Evolutionary conservation across 768 basidiomycete genomes (phyloP).

Genomic region (Tricholoma saponaceum): DNA sequence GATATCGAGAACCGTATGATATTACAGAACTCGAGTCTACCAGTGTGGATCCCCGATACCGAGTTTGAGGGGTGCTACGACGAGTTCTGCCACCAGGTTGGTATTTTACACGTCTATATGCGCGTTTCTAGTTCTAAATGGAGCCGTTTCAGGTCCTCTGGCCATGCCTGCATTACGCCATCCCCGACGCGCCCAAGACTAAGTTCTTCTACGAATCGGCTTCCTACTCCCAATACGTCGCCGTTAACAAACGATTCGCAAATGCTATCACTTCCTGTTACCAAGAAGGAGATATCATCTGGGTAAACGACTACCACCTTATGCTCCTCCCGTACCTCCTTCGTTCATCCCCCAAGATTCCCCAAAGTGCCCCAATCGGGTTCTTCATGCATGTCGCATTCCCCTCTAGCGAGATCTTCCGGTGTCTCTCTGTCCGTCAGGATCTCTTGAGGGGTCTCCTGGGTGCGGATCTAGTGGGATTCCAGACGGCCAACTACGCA

Average conservation of each 20-base stretch:
- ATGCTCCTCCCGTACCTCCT: constrained; percentile 89
- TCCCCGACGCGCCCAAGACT: constrained; percentile 85
- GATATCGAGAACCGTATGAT: constrained; percentile 53
- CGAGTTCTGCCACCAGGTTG: constrained; percentile 75
- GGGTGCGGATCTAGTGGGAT: constrained; percentile 90
- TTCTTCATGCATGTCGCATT: constrained; percentile 99
- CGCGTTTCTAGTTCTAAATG: neutral
- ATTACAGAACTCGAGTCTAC: constrained; percentile 30
- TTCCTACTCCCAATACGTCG: constrained; percentile 80
- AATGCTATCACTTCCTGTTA: constrained; percentile 76
- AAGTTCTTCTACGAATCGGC: constrained; percentile 78
- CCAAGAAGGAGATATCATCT: constrained; percentile 86
- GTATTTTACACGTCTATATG: neutral
- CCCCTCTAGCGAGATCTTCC: constrained; percentile 93
- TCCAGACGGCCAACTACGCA: constrained; percentile 84
- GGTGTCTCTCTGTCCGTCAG: constrained; percentile 78
- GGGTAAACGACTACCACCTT: constrained; percentile 96
- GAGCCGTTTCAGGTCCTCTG: constrained; percentile 58
- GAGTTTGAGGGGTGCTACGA: constrained; percentile 81
- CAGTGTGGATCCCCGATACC: constrained; percentile 80
- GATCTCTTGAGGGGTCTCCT: constrained; percentile 83
- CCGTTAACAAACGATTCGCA: constrained; percentile 90
- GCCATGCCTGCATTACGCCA: constrained; percentile 84
- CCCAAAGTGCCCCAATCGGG: constrained; percentile 61
- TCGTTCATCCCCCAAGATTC: constrained; percentile 57